Evolutionary conservation across 768 basidiomycete genomes (phyloP), one percentile per base, ranked within the genome.

Genomic region (Agaricus sinodeliciosus): DNA sequence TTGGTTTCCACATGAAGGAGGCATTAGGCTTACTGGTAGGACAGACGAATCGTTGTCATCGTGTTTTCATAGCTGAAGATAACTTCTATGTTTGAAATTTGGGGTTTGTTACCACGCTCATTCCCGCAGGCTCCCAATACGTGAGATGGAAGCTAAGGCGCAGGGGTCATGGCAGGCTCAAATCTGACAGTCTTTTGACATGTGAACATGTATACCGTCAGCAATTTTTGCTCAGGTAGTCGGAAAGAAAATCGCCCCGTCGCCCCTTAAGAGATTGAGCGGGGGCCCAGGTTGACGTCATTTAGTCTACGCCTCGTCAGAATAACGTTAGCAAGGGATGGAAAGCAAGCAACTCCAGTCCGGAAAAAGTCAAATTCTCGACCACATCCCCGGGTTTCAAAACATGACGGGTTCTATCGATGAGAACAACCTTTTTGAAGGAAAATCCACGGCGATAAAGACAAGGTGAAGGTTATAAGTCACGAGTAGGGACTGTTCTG

Each of bases 11-110:
- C 35, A 19, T 43, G 41, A 27, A 40, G 41, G 16, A 25, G 27
- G 48, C 16, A 41, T 28, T 31, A 18, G 39, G 18, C 51, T 43
- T 22, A n/a, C n/a, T n/a, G n/a, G n/a, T n/a, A 22, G 3, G 22
- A 22, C 22, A 22, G 51, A 43, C 51, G 51, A 43, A 26, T 12
- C 35, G 51, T 36, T 52, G 51, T 43, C 51, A 43, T 37, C 13
- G 35, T 26, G 22, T 19, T 37, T 36, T 52, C 45, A 43, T 16
- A 52, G 51, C 51, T 52, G 51, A 52, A 52, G 35, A 25, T 35
- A 43, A 36, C n/a, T 31, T 31, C 51, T 46, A 44, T 53, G 51
- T 53, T 53, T 46, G 44, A 46, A 53, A 50, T 50, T 53, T 49
- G 36, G 22, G 15, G 27, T 35, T 25, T 39, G 51, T 34, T 18